A percentile compares a stretch with the other conserved stretches of the same genome.
Evolutionary conservation across 352 stramenopile genomes (phyloP).

Genomic region (Globisporangium alternatum): DNA sequence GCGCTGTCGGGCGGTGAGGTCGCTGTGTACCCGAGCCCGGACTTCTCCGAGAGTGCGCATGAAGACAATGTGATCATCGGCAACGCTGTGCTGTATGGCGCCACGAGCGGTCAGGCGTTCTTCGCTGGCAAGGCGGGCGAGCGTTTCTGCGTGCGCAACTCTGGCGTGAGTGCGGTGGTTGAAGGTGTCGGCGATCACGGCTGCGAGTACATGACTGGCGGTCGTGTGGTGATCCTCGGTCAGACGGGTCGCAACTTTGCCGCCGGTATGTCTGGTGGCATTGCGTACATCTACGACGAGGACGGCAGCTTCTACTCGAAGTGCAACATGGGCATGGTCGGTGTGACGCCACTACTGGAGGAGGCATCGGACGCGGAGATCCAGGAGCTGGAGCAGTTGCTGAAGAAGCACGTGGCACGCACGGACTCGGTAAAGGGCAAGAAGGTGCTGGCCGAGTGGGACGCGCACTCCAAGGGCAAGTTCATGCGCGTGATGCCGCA

Average conservation of each 20-base stretch:
- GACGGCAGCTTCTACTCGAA: conserved; percentile 89
- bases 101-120: conserved; percentile 92
- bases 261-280: conserved; percentile 94
- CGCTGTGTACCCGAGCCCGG: conserved; percentile 80
- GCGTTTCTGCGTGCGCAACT: conserved; percentile 97
- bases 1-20: conserved; percentile 92
- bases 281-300: conserved; percentile 96
- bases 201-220: conserved; percentile 99
- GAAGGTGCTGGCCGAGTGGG: conserved; percentile 90
- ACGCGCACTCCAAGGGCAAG: conserved; percentile 42
- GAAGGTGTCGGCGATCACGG: conserved; percentile 96
- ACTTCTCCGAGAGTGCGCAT: conserved; percentile 66
- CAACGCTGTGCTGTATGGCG: conserved; percentile 95
- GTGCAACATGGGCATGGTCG: conserved; percentile 97
- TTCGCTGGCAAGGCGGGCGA: conserved; percentile 95
- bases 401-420: conserved; percentile 86
- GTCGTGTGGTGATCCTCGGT: conserved; percentile 91
- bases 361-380: conserved; percentile 70
- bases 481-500: conserved; percentile 66
- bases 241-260: conserved; percentile 95
- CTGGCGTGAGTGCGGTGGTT: conserved; percentile 93
- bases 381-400: conserved; percentile 80
- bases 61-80: conserved; percentile 91
- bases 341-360: conserved; percentile 58
- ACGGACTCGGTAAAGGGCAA: conserved; percentile 87